Base-by-base conservation (phyloP, 176 grass and related monocot species). In the Triticum dicoccoides region DNA sequence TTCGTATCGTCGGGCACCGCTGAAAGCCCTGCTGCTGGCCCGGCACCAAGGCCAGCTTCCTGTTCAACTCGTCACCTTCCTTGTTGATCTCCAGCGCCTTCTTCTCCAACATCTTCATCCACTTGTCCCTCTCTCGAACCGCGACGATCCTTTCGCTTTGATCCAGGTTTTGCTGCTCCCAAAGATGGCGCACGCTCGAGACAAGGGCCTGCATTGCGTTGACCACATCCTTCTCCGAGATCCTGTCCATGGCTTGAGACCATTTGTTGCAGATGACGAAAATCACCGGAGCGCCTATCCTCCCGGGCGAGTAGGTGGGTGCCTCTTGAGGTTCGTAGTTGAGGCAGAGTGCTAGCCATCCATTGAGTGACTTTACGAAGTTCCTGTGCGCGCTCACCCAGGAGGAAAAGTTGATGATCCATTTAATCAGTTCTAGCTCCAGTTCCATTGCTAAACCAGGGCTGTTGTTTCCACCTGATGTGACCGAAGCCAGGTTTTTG, bases 361-460 rank as follows among this genome's bases (percentile, higher is more conserved):
- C 94, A 44, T 99, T 97, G 65, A 99, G 69, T 21, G 97, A 89
- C 78, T 89, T 94, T 17, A 85, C 85, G 27, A 85, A 99, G 78
- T 92, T 96, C 73, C 86, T 94, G 76, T 99, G 92, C 1, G 94
- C 54, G 81, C 69, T 97, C 66, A 97, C 85, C 97, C 94, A 99
- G 30, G 83, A 87, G 3, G 90, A 94, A 64, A 99, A 94, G 65
- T 88, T 93, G 85, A 92, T 73, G 11, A 86, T 91, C 88, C 92
- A 99, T 87, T 99, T 99, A n/a, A 93, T 94, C 79, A 96, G 61
- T 35, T 99, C 97, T 24, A 97, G 52, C 74, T 99, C 97, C 52
- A 99, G 87, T 62, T 94, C 90, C 83, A 91, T 77, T 6, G 73
- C 82, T 15, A 91, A 69, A 68, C 77, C 84, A 45, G 2, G 41